A percentile compares a stretch with the other conserved stretches of the same genome.
Evolutionary conservation across 352 stramenopile genomes (phyloP).

Genomic region (Globisporangium polare): DNA sequence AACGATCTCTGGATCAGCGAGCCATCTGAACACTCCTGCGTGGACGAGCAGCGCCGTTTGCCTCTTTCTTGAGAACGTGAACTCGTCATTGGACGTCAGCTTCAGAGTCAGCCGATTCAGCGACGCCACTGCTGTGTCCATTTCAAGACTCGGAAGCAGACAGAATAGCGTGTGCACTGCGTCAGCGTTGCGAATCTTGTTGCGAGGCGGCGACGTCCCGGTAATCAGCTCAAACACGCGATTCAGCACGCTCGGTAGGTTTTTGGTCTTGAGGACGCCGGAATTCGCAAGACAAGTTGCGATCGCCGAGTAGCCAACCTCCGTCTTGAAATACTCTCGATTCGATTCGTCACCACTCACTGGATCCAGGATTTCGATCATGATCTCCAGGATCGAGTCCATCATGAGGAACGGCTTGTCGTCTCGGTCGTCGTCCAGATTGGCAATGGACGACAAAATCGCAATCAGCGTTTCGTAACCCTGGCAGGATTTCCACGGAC

Average conservation of each 20-base stretch:
- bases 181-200: conserved; percentile 57
- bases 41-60: conserved; percentile 43
- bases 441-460: conserved; percentile 50
- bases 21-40: conserved; percentile 56
- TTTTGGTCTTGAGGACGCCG: conserved; percentile 34
- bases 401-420: conserved; percentile 31
- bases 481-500: conserved; percentile 46
- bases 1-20: conserved; percentile 36
- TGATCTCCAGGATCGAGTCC: conserved; percentile 44
- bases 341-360: conserved; percentile 22
- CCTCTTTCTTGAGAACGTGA: conserved; percentile 42
- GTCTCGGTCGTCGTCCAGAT: conserved; percentile 18
- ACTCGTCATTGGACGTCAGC: conserved; percentile 36
- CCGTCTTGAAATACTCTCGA: conserved; percentile 35
- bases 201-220: conserved; percentile 24
- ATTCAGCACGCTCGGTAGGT: conserved; percentile 34
- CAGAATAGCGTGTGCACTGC: conserved; percentile 51
- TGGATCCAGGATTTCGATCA: conserved; percentile 43
- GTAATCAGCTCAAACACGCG: conserved; percentile 61
- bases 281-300: conserved; percentile 57
- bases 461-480: conserved; percentile 59
- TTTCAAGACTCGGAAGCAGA: conserved; percentile 35
- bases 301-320: conserved; percentile 43
- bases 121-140: conserved; percentile 20
- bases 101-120: conserved; percentile 44